Evolutionary conservation across 1,284 basidiomycete genomes (phyloP), one percentile per base, ranked within the genome.

Genomic region (Fomitopsis palustris): DNA sequence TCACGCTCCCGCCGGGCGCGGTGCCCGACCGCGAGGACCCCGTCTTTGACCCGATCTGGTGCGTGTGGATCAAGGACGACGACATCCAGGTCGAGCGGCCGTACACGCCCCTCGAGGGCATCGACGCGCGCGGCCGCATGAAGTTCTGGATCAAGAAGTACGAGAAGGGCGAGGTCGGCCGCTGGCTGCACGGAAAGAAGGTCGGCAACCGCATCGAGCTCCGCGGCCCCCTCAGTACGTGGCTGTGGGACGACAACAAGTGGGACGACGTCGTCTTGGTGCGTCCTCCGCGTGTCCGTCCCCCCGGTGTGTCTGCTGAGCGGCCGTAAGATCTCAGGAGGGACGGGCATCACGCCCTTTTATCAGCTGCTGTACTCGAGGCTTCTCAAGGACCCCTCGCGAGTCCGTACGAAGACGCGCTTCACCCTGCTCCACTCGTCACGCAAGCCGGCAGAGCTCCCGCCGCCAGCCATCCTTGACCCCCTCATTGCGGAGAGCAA

Each of bases 11-110:
- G 2, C 74, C 74, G 0, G 70, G 83, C 54, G 65, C 75, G 8
- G 67, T 77, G n/a, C 75, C 77, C 2, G 58, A 71, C 21, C 56
- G 56, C 8, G 39, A 69, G 6, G 54, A 65, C 10, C 53, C 64
- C 5, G 56, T 62, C 3, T 70, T 72, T 29, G 62, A 70, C 41
- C 79, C 88, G 4, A 84, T 93, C 59, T 92, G 86, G 82, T 88
- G 88, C 31, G 74, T 95, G 19, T 93, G 81, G 69, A 79, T 94
- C 69, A 93, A 93, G 66, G 90, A 95, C 67, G 88, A 89, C 62
- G 92, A 92, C 64, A 90, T 95, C 21, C 92, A 94, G 72, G 90
- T 94, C n/a, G 92, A 95, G 69, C 75, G 92, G 54, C 85, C 91
- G 3, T 95, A 93, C 69, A 95, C 93, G 4, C 90, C 92, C 0